Percentiles rank a stretch among this genome's conserved stretches.
phyloP scores from a whole-genome alignment of 345 rosid species.

The Corchorus capsularis region DNA sequence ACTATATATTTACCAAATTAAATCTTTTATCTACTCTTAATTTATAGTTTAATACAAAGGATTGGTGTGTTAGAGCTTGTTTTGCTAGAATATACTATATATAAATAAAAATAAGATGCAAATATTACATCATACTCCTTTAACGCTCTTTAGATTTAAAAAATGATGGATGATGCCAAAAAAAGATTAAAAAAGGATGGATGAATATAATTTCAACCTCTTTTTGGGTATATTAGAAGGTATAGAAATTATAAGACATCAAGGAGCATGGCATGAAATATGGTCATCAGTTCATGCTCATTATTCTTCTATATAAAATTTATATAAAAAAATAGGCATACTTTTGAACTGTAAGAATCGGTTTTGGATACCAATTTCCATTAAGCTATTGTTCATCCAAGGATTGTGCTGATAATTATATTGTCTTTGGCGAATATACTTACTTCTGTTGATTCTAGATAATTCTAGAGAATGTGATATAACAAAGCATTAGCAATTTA shows the following conservation, averaged over 20 bases:
- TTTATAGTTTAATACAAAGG: too few relatives aligned
- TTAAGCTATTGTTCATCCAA: background rate
- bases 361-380: background rate
- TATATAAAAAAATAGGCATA: background rate
- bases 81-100: background rate
- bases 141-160: too few relatives aligned
- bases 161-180: too few relatives aligned
- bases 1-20: too few relatives aligned
- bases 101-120: background rate
- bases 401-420: background rate
- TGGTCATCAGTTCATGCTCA: background rate
- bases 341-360: background rate
- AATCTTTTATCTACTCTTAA: too few relatives aligned
- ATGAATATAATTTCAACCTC: too few relatives aligned
- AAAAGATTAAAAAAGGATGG: too few relatives aligned
- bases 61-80: background rate
- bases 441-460: background rate
- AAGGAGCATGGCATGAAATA: too few relatives aligned
- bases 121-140: background rate
- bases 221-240: too few relatives aligned
- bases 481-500: background rate
- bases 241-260: too few relatives aligned
- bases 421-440: background rate
- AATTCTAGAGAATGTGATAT: background rate
- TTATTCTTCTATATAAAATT: background rate